Conservation (phyloP, 108 stramenopile species). For the Conticribra weissflogii region DNA sequence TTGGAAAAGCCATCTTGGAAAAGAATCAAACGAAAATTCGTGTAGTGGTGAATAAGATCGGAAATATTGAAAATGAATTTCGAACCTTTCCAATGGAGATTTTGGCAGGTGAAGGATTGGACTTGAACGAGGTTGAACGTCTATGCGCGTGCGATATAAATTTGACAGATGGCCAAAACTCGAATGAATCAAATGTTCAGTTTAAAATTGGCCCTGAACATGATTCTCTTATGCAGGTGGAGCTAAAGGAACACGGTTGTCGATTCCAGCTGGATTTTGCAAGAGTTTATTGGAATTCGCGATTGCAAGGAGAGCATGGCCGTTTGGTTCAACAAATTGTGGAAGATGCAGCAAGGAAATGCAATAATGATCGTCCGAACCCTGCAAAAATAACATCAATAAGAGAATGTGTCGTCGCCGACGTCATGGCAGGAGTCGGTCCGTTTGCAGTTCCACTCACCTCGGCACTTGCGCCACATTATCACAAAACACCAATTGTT, state of each 20-base stretch:
- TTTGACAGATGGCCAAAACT: constrained; percentile 17
- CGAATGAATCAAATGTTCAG: constrained; percentile 44
- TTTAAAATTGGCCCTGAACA: constrained; percentile 35
- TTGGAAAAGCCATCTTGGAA: constrained; percentile 93
- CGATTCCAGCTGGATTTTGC: constrained; percentile 90
- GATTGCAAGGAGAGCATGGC: constrained; percentile 88
- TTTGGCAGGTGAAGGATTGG: constrained; percentile 70
- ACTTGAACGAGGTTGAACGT: constrained; percentile 19
- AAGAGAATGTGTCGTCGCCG: constrained; percentile 72
- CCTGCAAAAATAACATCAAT: background rate
- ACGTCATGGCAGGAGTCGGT: constrained; percentile 96
- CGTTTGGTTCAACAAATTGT: constrained; percentile 81
- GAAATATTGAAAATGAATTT: constrained; percentile 89
- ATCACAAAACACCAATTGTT: constrained; percentile 24
- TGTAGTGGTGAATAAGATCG: constrained; percentile 96
- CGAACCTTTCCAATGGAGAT: constrained; percentile 98
- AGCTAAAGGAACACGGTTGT: constrained; percentile 89
- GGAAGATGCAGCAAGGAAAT: constrained; percentile 33
- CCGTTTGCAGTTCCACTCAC: constrained; percentile 97
- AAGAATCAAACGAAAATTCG: constrained; percentile 88
- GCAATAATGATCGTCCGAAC: background rate
- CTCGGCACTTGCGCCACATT: constrained; percentile 26
- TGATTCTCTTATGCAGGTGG: constrained; percentile 54
- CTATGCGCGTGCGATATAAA: constrained; percentile 21
- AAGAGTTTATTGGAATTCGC: constrained; percentile 97